Evolutionary conservation across 2,329 filamentous ascomycete species (phyloP), one percentile per base, ranked within the genome.

Genomic region (Pseudonectria foliicola): DNA sequence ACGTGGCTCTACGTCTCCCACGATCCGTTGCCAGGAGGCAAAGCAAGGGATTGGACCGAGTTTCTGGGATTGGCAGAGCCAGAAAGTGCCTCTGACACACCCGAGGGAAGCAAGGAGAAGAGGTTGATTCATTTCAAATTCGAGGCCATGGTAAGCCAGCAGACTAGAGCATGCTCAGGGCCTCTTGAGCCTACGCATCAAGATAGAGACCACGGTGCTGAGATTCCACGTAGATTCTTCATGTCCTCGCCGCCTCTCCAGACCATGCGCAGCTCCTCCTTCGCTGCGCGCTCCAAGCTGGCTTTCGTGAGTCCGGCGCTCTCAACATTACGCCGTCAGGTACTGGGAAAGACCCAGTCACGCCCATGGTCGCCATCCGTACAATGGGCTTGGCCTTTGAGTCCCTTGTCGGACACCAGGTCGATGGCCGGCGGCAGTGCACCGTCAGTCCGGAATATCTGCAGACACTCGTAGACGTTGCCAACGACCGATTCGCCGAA

Each of bases 1-100:
- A 70, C 69, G 37, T 96, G 90, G 89, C 62, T 95, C 18, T 95
- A 81, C 62, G 85, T 95, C 34, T 89, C 85, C 34, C 90, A 96
- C 63, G 80, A 86, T 47, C 77, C 84, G 2, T 63, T 90, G 6
- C 44, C 48, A 13, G 48, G 48, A 15, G 53, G 49, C 28, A 47
- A 45, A 33, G 40, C 33, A 8, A 38, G 43, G 48, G 59, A 50
- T 37, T 66, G 51, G 59, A 48, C 38, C 31, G 58, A 45, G 25
- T 34, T 46, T 4, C 43, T 63, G 16, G 49, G 46, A 6, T 40
- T 63, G 16, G 33, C 37, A 10, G 44, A 44, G 18, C 24, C 37
- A 11, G 40, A 58, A 48, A 31, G 55, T 50, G 12, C 34, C 49
- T 40, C 55, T n/a, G 40, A 35, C 21, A 38, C 35, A 24, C 33